These are phyloP conservation scores for Trematosphaeria pertusa DNA, from an alignment of 2,329 filamentous ascomycete genomes.

Conservation along the genomic window DNA sequence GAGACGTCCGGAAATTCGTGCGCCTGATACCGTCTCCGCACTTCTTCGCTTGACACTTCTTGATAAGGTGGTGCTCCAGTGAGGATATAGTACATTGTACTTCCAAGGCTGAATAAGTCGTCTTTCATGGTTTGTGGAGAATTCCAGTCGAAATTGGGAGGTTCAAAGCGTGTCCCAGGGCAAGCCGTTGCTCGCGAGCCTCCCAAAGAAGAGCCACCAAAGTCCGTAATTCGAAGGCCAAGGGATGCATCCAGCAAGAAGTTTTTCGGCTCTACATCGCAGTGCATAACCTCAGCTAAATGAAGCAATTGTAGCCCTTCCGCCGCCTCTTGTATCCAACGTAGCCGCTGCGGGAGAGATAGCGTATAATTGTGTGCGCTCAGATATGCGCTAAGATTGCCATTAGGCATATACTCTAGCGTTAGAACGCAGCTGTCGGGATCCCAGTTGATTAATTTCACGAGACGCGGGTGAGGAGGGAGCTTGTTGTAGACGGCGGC, in stretches of 20 bases:
- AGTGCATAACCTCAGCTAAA: slow-evolving; percentile 6
- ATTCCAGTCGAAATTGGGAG: slow-evolving; percentile 1
- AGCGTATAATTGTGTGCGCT: slow-evolving; percentile 4
- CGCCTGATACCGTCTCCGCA: neutral
- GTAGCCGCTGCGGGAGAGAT: slow-evolving; percentile 6
- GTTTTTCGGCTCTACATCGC: slow-evolving; percentile 8
- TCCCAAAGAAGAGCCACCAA: slow-evolving; percentile 8
- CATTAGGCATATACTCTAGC: slow-evolving; percentile 10
- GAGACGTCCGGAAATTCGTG: neutral
- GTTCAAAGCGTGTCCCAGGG: slow-evolving; percentile 2
- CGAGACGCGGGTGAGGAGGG: slow-evolving; percentile 1
- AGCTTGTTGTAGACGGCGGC: slow-evolving; percentile 5
- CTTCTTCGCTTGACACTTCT: neutral
- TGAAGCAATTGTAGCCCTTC: slow-evolving; percentile 10
- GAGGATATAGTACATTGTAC: slow-evolving; percentile 1
- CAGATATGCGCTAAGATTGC: slow-evolving; percentile 3
- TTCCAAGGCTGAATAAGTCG: neutral
- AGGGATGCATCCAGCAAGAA: slow-evolving; percentile 7
- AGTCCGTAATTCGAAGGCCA: slow-evolving; percentile 6
- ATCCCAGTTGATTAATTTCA: slow-evolving; percentile 5
- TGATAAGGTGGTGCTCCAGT: neutral
- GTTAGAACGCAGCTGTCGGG: slow-evolving; percentile 2
- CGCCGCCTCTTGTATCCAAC: slow-evolving; percentile 7
- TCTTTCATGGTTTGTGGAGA: slow-evolving; percentile 1
- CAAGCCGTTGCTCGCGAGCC: slow-evolving; percentile 3